These are phyloP conservation scores for Sequoiadendron giganteum DNA, from an alignment of 75 land plant species.

Conservation along the genomic window DNA sequence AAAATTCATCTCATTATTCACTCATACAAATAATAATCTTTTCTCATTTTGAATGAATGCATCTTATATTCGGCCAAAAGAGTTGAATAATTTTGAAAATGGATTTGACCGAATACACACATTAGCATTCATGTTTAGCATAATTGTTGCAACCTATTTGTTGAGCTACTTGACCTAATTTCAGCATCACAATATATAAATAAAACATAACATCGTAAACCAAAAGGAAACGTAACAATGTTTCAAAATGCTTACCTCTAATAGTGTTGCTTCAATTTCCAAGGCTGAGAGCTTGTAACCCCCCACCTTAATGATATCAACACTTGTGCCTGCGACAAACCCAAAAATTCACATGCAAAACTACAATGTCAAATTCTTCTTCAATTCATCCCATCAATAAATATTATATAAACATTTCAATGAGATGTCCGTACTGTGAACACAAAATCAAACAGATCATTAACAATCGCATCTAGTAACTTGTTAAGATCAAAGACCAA, in stretches of 20 bases:
- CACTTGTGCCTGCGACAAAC: constrained; percentile 70
- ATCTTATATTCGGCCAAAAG: not conserved
- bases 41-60: not conserved
- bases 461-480: not conserved
- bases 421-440: not conserved
- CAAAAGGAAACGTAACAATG: not conserved
- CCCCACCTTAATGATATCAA: constrained; percentile 96
- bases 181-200: not conserved
- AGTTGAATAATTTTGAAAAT: not conserved
- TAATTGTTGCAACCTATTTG: not conserved
- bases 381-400: not conserved
- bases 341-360: not conserved
- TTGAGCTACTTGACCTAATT: not conserved
- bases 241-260: constrained; percentile 54
- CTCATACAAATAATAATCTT: not conserved
- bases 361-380: not conserved
- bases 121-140: not conserved
- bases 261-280: constrained; percentile 89
- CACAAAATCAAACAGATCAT: not conserved
- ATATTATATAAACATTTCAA: not conserved
- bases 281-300: constrained; percentile 95
- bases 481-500: not conserved
- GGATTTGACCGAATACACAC: not conserved
- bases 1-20: not conserved
- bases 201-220: not conserved